Base-by-base conservation (phyloP, 148 eudicot genomes). In the Polygonum aviculare region DNA sequence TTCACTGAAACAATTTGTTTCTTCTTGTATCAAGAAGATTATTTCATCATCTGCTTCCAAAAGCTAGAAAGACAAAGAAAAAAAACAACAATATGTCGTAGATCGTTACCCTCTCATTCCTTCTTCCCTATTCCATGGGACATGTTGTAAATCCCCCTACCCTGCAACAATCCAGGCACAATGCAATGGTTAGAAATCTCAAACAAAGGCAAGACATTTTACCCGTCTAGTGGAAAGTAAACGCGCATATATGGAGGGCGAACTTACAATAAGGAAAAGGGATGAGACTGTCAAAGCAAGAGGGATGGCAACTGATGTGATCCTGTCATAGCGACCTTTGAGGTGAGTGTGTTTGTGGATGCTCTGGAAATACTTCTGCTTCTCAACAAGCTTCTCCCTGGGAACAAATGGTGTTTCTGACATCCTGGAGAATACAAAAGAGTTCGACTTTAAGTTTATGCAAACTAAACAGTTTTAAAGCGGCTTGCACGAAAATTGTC, bases 251-350 rank as follows among this genome's bases (percentile, higher is more conserved):
- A 72, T n/a, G 31, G 49, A 70, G 74, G 74, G 74, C 73, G 50
- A 33, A 85, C 92, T 85, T 71, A 90, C 91, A 80, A 88, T 84
- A 31, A 88, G 57, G 69, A 74, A 84, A 9, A 85, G 14, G 31
- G 77, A 78, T 1, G 90, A 33, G 50, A 78, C 87, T 18, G 92
- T 90, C 83, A 90, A 77, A 72, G 90, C 90, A 69, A 80, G 78
- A 69, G 95, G 92, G 74, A 90, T 90, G 85, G 90, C 92, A 73
- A 88, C 92, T 19, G 90, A 90, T 31, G 95, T 88, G 77, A 90
- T 72, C 85, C 72, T 90, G 55, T 90, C 92, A 31, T 40, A n/a
- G 40, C 81, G 95, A 51, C 92, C 95, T 75, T 90, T 90, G 39
- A 90, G 81, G 75, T 86, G 77, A 6, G 88, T 88, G 79, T 87